A percentile compares a stretch with the other conserved stretches of the same genome.
Conservation (phyloP, 2,329 filamentous ascomycete genomes). For the Aspergillus quadricinctus region DNA sequence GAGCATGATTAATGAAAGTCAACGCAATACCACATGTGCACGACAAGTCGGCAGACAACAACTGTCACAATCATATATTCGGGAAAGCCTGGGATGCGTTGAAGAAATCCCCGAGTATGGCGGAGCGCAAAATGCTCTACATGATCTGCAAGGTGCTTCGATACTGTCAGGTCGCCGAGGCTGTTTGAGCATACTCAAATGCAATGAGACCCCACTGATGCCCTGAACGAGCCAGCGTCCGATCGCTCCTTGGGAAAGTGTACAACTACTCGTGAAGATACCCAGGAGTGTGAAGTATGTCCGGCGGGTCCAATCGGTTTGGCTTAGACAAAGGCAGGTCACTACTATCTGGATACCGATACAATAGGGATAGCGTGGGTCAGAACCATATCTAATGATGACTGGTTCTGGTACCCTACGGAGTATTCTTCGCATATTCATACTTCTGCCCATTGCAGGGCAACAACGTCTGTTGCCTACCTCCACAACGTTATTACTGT, state of each 20-base stretch:
- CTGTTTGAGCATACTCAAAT: neutral
- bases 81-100: neutral
- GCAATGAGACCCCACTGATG: neutral
- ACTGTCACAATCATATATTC: neutral
- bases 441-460: neutral
- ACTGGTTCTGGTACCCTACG: neutral
- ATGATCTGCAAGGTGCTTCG: neutral
- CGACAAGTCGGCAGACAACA: neutral
- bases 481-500: neutral
- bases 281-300: neutral
- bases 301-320: neutral
- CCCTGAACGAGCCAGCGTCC: neutral
- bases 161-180: neutral
- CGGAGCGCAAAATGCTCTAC: neutral
- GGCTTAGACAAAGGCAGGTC: neutral
- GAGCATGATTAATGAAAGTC: slow-evolving; percentile 17
- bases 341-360: neutral
- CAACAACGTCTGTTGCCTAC: neutral
- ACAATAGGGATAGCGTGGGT: neutral
- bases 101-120: neutral
- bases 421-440: neutral
- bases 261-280: neutral
- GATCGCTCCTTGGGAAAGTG: neutral
- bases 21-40: neutral
- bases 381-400: neutral